These are phyloP conservation scores for Przewalskia tangutica DNA, from an alignment of 257 asterid species.

Conservation along the genomic window DNA sequence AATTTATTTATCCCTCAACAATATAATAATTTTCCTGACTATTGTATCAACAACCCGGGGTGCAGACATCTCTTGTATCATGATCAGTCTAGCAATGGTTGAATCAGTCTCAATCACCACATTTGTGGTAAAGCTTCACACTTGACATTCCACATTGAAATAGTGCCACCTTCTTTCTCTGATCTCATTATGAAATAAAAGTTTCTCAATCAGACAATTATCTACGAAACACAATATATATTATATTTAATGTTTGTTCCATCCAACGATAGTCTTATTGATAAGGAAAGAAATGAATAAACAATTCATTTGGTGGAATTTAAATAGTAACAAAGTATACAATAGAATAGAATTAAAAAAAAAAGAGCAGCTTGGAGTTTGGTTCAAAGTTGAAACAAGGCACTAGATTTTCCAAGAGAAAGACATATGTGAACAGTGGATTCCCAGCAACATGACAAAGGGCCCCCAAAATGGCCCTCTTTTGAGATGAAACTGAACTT, in stretches of 20 bases:
- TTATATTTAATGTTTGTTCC: constrained; percentile 18
- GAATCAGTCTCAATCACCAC: too few relatives aligned
- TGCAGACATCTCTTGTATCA: too few relatives aligned
- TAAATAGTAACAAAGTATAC: background rate
- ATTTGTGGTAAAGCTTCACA: too few relatives aligned
- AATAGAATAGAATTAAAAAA: background rate
- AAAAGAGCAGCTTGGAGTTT: background rate
- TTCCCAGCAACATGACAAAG: constrained; percentile 23
- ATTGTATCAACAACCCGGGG: too few relatives aligned
- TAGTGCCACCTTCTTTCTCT: too few relatives aligned
- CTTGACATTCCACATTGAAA: too few relatives aligned
- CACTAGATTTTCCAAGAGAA: constrained; percentile 12
- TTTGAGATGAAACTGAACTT: constrained; percentile 17
- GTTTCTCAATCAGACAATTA: too few relatives aligned
- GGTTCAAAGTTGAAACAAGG: constrained; percentile 17
- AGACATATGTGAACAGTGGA: constrained; percentile 21
- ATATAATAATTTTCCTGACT: too few relatives aligned
- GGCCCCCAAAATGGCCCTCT: constrained; percentile 30
- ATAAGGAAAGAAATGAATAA: constrained; percentile 18
- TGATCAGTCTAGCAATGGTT: too few relatives aligned
- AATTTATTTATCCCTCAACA: too few relatives aligned
- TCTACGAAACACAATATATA: too few relatives aligned
- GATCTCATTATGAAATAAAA: too few relatives aligned
- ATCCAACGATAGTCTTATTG: constrained; percentile 20
- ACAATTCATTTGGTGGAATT: constrained; percentile 16